Evolutionary conservation across 805 yeast genomes (phyloP).

Genomic region (Naumovozyma castellii): DNA sequence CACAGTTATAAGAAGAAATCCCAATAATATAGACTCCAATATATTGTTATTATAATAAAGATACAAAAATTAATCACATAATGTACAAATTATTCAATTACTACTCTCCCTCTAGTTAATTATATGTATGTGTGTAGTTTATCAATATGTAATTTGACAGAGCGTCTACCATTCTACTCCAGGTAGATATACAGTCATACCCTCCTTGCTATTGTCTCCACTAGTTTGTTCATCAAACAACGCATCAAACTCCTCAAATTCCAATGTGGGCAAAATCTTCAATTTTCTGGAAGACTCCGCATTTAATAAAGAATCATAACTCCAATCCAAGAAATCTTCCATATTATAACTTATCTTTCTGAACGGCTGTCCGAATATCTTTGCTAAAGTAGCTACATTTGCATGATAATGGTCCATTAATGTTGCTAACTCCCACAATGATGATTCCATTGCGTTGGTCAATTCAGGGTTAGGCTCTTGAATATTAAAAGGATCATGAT

Average conservation of each 20-base stretch:
- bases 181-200: slow-evolving; percentile 9
- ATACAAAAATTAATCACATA: too few relatives aligned
- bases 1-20: too few relatives aligned
- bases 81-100: too few relatives aligned
- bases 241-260: slow-evolving; percentile 41
- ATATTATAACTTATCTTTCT: slow-evolving; percentile 75
- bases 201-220: background rate
- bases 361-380: slow-evolving; percentile 82
- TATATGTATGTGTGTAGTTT: background rate
- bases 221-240: slow-evolving; percentile 8
- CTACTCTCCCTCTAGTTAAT: too few relatives aligned
- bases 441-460: slow-evolving; percentile 73
- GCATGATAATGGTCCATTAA: slow-evolving; percentile 85
- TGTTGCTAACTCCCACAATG: slow-evolving; percentile 86
- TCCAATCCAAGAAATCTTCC: slow-evolving; percentile 93
- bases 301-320: slow-evolving; percentile 54
- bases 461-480: slow-evolving; percentile 63
- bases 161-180: slow-evolving; percentile 22
- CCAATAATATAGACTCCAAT: too few relatives aligned
- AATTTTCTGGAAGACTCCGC: slow-evolving; percentile 56
- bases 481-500: slow-evolving; percentile 57
- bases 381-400: slow-evolving; percentile 85
- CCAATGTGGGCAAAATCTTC: slow-evolving; percentile 68
- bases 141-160: too few relatives aligned
- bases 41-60: too few relatives aligned